These are phyloP conservation scores for Termitomyces sp. DNA, from an alignment of 768 basidiomycete genomes.

Conservation along the genomic window DNA sequence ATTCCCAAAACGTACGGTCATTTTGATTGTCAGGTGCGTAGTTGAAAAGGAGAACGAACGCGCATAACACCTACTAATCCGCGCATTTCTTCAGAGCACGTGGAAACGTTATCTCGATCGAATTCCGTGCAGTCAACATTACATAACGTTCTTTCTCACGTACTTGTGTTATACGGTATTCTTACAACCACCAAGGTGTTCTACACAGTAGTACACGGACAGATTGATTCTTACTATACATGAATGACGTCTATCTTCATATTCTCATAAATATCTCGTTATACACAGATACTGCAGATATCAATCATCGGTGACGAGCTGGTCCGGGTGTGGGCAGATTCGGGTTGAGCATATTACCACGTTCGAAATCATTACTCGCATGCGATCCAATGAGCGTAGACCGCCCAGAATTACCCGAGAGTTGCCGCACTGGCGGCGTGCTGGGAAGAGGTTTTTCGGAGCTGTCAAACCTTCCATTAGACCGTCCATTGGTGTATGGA, in stretches of 20 bases:
- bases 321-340: constrained; percentile 19
- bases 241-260: not conserved
- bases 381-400: constrained; percentile 26
- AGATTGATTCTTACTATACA: constrained; percentile 4
- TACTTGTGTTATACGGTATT: not conserved
- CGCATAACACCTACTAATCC: not conserved
- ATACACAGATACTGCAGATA: not conserved
- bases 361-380: constrained; percentile 29
- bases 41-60: not conserved
- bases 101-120: not conserved
- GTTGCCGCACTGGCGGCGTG: constrained; percentile 22
- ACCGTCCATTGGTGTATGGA: constrained; percentile 14
- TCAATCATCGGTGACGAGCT: constrained; percentile 17
- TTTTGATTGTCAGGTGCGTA: constrained; percentile 19
- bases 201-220: not conserved
- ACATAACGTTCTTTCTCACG: no score
- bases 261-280: not conserved
- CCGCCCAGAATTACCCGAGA: constrained; percentile 22
- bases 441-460: constrained; percentile 21
- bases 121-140: no score
- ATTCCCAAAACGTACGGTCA: constrained; percentile 60
- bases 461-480: constrained; percentile 5
- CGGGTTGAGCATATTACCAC: constrained; percentile 38
- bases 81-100: not conserved
- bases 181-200: no score